Evolutionary conservation across 352 stramenopile species (phyloP), one percentile per base, ranked within the genome.

Genomic region (Pythium brassicae): DNA sequence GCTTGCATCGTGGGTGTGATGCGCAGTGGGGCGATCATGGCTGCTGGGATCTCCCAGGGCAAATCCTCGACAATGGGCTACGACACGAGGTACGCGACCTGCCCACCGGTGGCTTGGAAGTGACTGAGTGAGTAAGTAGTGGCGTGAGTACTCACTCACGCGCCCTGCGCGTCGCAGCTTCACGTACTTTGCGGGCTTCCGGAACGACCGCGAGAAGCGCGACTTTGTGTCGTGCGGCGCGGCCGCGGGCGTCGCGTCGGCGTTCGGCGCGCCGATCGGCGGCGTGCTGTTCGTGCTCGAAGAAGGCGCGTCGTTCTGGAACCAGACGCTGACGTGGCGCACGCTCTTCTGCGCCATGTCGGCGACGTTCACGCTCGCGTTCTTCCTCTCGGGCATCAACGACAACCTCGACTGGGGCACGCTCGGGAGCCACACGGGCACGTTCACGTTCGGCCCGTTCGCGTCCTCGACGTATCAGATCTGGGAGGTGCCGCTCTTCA

Each of bases 201-300:
- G 92, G 19, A 98, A 98, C 58, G 94, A 98, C 74, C 86, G 87
- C 63, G 86, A 98, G 58, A 97, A 98, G 70, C 86, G 96, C 20
- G 96, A 99, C 60, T 99, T 99, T 66, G 97, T 99, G 29, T 96
- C 95, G 23, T 98, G 95, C 69, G 97, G 97, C 59, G 95, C 96
- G 19, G 97, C 97, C 19, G 97, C 97, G 7, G 97, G 97, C 62
- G 97, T 99, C 1, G 94, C 94, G 3, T 95, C 97, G 3, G 97
- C 97, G 7, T 99, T 99, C 58, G 94, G 93, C 22, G 96, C 97
- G 11, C 97, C 97, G 1, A 98, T 99, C 55, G 97, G 97, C 46
- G 97, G 97, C 48, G 96, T 99, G 44, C 59, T 99, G 15, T 99
- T 99, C 57, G 92, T 88, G 14, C 68, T 99, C 9, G 97, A 99